Base-by-base conservation (phyloP, 371 early-diverging fungal species). In the Mucor ambiguus region DNA sequence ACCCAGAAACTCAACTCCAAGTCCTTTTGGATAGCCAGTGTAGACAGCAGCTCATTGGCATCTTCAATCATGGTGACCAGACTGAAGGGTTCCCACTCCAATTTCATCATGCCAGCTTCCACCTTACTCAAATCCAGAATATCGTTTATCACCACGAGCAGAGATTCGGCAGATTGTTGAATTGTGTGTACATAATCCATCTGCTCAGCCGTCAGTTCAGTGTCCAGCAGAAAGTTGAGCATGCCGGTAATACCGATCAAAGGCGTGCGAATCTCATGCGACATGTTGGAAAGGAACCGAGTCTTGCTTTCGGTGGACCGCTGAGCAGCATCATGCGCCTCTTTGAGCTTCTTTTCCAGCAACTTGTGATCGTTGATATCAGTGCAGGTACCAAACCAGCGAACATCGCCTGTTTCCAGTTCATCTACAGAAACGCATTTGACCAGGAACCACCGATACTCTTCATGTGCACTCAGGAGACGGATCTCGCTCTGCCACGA, bases 301-400 rank as follows among this genome's bases (percentile, higher is more conserved):
- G 89, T 89, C 62, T 89, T 89, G 77, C 89, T 89, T 71, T 89
- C 89, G 4, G 87, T 89, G 4, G 87, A 87, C 64, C 83, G 85
- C 69, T 87, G 87, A 10, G 89, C 89, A 6, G 87, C 89, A 71
- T 87, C 86, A 52, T 89, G 87, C 1, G 89, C 89, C 61, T 87
- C 89, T 61, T 87, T 85, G n/a, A 89, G 69, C 66, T 86, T 86
- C 62, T 89, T 81, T 60, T 89, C 89, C 33, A 87, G 56, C 49
- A 85, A 60, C 58, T 87, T 87, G 24, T 87, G 89, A 66, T 87
- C 87, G 49, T 87, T 87, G 70, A 89, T 87, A 63, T 87, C 87
- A 18, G 89, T 89, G 55, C 84, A 88, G 26, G 89, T 87, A 49
- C 89, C 89, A 60, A 89, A 87, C 89, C 89, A 89, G 61, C 84